These are phyloP conservation scores for Lachancea fermentati DNA, from an alignment of 805 yeast species.

Conservation along the genomic window DNA sequence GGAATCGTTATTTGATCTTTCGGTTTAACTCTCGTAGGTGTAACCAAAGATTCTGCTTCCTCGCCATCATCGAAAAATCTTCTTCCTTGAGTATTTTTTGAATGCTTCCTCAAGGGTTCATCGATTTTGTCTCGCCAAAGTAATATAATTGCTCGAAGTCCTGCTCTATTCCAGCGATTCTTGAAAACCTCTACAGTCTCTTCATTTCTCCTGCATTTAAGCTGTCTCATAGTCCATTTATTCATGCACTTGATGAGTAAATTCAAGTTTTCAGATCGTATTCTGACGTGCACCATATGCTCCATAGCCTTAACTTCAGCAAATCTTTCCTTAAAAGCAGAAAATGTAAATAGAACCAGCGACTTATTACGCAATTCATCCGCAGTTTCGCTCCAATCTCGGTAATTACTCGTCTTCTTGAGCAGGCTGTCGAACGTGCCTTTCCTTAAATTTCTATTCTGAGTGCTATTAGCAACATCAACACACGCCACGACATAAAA, in stretches of 20 bases:
- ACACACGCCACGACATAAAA: slow-evolving; percentile 10
- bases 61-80: too few species aligned
- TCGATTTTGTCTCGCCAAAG: slow-evolving; percentile 31
- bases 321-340: slow-evolving; percentile 18
- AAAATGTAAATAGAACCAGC: slow-evolving; percentile 21
- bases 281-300: slow-evolving; percentile 12
- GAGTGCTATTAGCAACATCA: slow-evolving; percentile 9
- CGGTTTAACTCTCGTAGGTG: slow-evolving; percentile 22
- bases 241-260: slow-evolving; percentile 25
- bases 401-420: background rate
- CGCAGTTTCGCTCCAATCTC: slow-evolving; percentile 10
- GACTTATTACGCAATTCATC: slow-evolving; percentile 22
- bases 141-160: slow-evolving; percentile 31
- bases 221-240: slow-evolving; percentile 31
- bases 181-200: slow-evolving; percentile 31
- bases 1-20: slow-evolving; percentile 27
- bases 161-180: slow-evolving; percentile 38
- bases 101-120: too few species aligned
- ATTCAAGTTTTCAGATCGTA: slow-evolving; percentile 22
- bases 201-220: slow-evolving; percentile 33
- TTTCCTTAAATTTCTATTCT: too few species aligned
- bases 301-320: slow-evolving; percentile 16
- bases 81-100: too few species aligned
- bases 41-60: slow-evolving; percentile 13
- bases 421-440: background rate